Evolutionary conservation across 2,329 filamentous ascomycete genomes (phyloP).

Genomic region (Fusarium virguliforme): DNA sequence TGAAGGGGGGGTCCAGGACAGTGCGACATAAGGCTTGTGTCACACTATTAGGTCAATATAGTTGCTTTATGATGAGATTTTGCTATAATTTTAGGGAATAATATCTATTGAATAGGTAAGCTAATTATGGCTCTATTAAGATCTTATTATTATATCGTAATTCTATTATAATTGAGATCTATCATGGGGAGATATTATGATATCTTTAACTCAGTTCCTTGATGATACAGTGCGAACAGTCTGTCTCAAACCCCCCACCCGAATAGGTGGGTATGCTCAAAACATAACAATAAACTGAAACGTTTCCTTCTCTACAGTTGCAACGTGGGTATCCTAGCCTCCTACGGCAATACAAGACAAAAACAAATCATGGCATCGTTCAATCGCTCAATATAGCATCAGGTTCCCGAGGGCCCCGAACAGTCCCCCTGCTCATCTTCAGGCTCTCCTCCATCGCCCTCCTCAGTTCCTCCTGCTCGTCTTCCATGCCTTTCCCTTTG

Average conservation of each 20-base stretch:
- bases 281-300: neutral
- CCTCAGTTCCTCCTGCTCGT: conserved; percentile 63
- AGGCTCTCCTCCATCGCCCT: conserved; percentile 71
- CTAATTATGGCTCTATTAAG: neutral
- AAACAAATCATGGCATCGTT: conserved; percentile 12
- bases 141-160: neutral
- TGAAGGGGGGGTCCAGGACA: too few relatives aligned
- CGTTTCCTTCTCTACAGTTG: neutral
- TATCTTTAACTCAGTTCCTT: too few relatives aligned
- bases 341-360: conserved; percentile 13
- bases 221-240: too few relatives aligned
- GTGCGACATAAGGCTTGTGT: too few relatives aligned
- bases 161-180: neutral
- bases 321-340: conserved; percentile 38
- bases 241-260: neutral
- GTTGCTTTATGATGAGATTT: too few relatives aligned
- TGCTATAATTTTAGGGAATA: neutral
- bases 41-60: too few relatives aligned
- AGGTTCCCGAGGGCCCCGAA: conserved; percentile 48
- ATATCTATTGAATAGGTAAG: neutral
- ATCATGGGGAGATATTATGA: neutral
- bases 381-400: conserved; percentile 11
- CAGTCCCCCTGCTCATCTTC: conserved; percentile 56
- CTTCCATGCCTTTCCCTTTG: conserved; percentile 57
- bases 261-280: neutral